phyloP scores from a whole-genome alignment of 495 filamentous ascomycete species.

The Jackrogersella minutella region DNA sequence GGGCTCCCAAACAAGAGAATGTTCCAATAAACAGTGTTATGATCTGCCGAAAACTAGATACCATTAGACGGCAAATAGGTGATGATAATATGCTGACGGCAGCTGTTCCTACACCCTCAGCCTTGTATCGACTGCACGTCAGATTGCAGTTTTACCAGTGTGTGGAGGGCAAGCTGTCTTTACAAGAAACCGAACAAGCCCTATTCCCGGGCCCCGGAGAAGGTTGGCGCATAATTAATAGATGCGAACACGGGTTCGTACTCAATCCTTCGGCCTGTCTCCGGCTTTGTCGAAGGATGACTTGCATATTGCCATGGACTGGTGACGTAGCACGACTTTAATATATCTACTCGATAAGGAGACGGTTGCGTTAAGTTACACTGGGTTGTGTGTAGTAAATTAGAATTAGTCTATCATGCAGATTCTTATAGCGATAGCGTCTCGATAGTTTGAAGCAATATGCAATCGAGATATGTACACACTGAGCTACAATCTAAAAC shows the following conservation, averaged over 20 bases:
- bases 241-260: conserved; percentile 32
- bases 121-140: conserved; percentile 41
- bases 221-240: conserved; percentile 25
- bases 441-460: conserved; percentile 29
- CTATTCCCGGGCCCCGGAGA: conserved; percentile 33
- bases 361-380: background rate
- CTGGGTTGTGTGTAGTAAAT: conserved; percentile 16
- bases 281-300: conserved; percentile 34
- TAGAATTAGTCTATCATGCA: conserved; percentile 24
- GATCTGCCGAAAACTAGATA: conserved; percentile 4
- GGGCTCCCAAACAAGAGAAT: background rate
- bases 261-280: conserved; percentile 39
- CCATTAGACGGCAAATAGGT: background rate
- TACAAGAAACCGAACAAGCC: background rate
- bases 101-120: conserved; percentile 27
- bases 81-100: background rate
- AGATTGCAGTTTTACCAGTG: conserved; percentile 30
- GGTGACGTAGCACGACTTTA: conserved; percentile 3
- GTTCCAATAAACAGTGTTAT: background rate
- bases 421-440: background rate
- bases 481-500: background rate
- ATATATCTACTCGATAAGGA: conserved; percentile 11
- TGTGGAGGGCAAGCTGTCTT: conserved; percentile 21
- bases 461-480: no score
- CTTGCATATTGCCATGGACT: conserved; percentile 22